Percentiles rank a stretch among this genome's conserved stretches.
Conservation (phyloP, 352 stramenopile species). For the Pythium guiyangense region DNA sequence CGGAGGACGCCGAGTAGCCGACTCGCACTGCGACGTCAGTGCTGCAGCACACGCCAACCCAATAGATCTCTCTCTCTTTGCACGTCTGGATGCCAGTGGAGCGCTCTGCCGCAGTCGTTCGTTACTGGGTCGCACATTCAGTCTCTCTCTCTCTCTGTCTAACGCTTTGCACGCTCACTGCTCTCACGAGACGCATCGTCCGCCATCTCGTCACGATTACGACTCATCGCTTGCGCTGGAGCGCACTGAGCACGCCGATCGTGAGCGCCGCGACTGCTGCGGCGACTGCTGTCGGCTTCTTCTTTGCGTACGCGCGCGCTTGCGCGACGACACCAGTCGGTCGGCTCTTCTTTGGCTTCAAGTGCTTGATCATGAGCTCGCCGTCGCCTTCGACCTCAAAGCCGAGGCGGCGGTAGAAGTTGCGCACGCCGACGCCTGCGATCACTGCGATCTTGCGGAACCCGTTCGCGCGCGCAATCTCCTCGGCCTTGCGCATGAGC, state of each 20-base stretch:
- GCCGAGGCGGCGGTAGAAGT: conserved; percentile 88
- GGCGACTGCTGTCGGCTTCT: conserved; percentile 4
- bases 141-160: too few species aligned
- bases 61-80: too few species aligned
- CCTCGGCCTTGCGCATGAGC: conserved; percentile 79
- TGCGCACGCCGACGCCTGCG: conserved; percentile 86
- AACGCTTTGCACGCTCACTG: too few species aligned
- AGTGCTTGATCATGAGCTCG: conserved; percentile 85
- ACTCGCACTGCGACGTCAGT: not conserved
- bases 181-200: too few species aligned
- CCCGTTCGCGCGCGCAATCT: conserved; percentile 64
- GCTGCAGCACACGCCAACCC: not conserved
- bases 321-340: conserved; percentile 5
- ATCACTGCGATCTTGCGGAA: conserved; percentile 87
- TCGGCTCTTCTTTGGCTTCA: conserved; percentile 15
- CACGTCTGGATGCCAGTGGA: too few species aligned
- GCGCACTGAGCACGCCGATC: conserved; percentile 7
- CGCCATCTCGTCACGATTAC: too few species aligned
- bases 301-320: conserved; percentile 4
- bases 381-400: conserved; percentile 85
- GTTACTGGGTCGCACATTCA: too few species aligned
- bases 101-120: too few species aligned
- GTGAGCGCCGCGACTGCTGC: conserved; percentile 1
- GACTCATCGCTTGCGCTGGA: conserved; percentile 7
- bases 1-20: not conserved